phyloP scores from a whole-genome alignment of 306 rosid genomes.

The Clitoria ternatea region DNA sequence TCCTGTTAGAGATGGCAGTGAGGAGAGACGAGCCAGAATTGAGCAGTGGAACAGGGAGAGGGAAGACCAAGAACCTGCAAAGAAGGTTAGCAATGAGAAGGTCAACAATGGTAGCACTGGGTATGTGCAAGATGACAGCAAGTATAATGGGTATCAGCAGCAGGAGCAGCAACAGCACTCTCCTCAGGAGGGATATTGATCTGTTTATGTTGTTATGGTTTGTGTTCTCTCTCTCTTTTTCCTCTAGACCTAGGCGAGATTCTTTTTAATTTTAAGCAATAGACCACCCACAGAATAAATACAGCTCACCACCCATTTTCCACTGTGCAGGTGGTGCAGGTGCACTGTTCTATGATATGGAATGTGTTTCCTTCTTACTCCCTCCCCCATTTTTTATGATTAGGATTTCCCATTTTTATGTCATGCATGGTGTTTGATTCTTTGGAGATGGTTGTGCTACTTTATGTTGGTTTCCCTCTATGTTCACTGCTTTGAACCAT shows the following conservation, averaged over 20 bases:
- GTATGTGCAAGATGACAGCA: slow-evolving; percentile 22
- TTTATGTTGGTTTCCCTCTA: neutral
- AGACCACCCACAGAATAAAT: slow-evolving; percentile 35
- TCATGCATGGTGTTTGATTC: slow-evolving; percentile 20
- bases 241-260: slow-evolving; percentile 10
- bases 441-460: slow-evolving; percentile 4
- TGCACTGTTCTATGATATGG: slow-evolving; percentile 64
- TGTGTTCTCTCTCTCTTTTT: slow-evolving; percentile 26
- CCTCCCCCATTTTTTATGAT: neutral
- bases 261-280: neutral
- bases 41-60: slow-evolving; percentile 87
- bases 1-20: slow-evolving; percentile 76
- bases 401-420: neutral
- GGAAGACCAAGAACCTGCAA: slow-evolving; percentile 42
- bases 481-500: neutral
- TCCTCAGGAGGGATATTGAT: slow-evolving; percentile 34
- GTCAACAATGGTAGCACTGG: slow-evolving; percentile 9
- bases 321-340: slow-evolving; percentile 96
- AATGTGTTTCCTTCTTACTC: slow-evolving; percentile 36
- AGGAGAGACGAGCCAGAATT: slow-evolving; percentile 84
- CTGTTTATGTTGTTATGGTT: slow-evolving; percentile 36
- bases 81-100: slow-evolving; percentile 25
- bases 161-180: slow-evolving; percentile 34
- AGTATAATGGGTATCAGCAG: slow-evolving; percentile 24
- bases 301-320: slow-evolving; percentile 72